These are phyloP conservation scores for Aspergillus nidulans DNA, from an alignment of 495 filamentous ascomycete genomes.

Conservation along the genomic window DNA sequence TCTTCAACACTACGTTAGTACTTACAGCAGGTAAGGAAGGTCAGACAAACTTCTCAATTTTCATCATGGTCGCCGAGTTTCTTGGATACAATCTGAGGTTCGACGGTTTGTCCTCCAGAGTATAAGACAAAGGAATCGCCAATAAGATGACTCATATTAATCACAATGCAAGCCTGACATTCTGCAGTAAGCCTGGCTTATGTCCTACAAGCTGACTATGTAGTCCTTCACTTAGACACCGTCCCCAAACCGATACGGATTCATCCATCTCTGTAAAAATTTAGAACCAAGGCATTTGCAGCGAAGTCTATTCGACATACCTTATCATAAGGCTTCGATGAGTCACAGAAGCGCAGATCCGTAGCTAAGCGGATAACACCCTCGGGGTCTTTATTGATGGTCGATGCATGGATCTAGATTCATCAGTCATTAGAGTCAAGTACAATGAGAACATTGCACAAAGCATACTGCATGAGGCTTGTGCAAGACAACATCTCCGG, in stretches of 20 bases:
- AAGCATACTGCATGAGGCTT: slow-evolving; percentile 49
- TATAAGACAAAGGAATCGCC: no score
- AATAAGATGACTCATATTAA: no score
- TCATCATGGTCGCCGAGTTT: no score
- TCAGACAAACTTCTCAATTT: no score
- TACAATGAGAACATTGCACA: slow-evolving; percentile 1
- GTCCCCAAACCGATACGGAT: slow-evolving; percentile 31
- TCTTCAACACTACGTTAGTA: no score
- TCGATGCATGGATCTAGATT: slow-evolving; percentile 50
- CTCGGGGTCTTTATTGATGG: slow-evolving; percentile 51
- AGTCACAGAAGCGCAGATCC: slow-evolving; percentile 52
- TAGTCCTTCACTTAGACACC: slow-evolving; percentile 22
- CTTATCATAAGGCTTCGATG: slow-evolving; percentile 46
- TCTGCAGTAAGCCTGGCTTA: no score
- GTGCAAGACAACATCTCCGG: slow-evolving; percentile 60
- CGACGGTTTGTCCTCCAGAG: no score
- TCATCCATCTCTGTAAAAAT: slow-evolving; percentile 33
- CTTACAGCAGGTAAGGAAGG: no score
- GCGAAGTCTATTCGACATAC: slow-evolving; percentile 10
- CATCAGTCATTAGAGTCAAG: background rate
- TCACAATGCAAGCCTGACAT: no score
- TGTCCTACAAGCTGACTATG: background rate
- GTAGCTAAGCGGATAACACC: slow-evolving; percentile 54
- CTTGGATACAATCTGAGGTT: no score
- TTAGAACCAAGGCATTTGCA: background rate